Evolutionary conservation across 2,329 filamentous ascomycete genomes (phyloP).

Genomic region (Domatiomyces catenatus): DNA sequence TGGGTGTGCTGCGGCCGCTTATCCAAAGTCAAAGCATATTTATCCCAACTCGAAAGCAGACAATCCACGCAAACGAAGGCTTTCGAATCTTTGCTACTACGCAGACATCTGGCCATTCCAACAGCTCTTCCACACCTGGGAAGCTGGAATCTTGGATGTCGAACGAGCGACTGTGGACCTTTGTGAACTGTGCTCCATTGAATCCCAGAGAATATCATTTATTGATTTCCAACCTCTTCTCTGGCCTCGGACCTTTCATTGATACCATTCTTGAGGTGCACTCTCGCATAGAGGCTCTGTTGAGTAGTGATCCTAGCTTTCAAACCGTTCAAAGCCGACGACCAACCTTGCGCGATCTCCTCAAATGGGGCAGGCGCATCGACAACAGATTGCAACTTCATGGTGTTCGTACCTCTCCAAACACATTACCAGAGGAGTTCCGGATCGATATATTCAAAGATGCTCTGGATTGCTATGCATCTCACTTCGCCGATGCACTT

Average conservation of each 20-base stretch:
- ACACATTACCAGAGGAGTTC: constrained; percentile 47
- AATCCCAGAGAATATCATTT: constrained; percentile 54
- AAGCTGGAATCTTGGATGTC: constrained; percentile 9
- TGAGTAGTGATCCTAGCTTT: constrained; percentile 9
- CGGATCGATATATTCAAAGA: constrained; percentile 84
- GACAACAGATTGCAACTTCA: constrained; percentile 42
- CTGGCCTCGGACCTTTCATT: constrained; percentile 46
- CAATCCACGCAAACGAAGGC: constrained; percentile 62
- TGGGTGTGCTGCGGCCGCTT: constrained; percentile 80
- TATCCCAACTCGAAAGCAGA: constrained; percentile 78
- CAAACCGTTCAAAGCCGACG: constrained; percentile 34
- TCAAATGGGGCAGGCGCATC: constrained; percentile 81
- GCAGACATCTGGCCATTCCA: constrained; percentile 40
- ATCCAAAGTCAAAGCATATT: constrained; percentile 85
- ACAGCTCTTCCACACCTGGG: not conserved
- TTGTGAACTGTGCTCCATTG: constrained; percentile 53
- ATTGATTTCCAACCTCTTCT: constrained; percentile 57
- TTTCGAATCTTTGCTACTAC: constrained; percentile 90
- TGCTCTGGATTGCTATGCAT: constrained; percentile 80
- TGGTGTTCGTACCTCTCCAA: not conserved
- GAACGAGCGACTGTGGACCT: constrained; percentile 58
- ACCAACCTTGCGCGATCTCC: constrained; percentile 58
- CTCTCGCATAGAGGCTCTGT: constrained; percentile 26
- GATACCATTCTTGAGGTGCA: constrained; percentile 43
- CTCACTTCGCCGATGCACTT: constrained; percentile 54